Evolutionary conservation across 352 stramenopile genomes (phyloP), one percentile per base, ranked within the genome.

Genomic region (Phytophthora tubulina): DNA sequence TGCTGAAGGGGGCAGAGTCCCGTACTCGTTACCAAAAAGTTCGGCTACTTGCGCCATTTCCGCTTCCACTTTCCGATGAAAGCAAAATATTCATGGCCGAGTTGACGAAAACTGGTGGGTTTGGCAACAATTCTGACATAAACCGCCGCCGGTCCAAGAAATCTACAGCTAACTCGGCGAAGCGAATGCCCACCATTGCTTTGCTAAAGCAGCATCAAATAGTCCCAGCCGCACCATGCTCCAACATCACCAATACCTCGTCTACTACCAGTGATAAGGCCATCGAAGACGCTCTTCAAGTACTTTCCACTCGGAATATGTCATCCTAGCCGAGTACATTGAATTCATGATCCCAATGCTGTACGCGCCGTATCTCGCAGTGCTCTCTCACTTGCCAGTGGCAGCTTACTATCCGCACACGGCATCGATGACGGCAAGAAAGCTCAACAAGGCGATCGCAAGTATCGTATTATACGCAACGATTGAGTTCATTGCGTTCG

Each of bases 401-500:
- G 45, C 45, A 31, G 36, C 36, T 31, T 66, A 58, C 9, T 66
- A 66, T 21, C 46, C 58, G 3, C 32, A 58, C 35, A 50, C 58
- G 27, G 35, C 48, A 6, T 59, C 35, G 1, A 67, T 52, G 48
- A 38, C 59, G 6, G 2, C 21, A 3, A 4, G 14, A 7, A 36
- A 67, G 21, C 17, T 67, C 7, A 21, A 49, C 2, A 4, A 9
- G 1, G 38, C 27, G 15, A 30, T 59, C 5, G 32, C 21, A 8
- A 70, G 59, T 3, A 55, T 71, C 13, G 13, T 67, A 13, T n/a
- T 65, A 2, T 75, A 70, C 44, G 53, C 45, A 2, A 21, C 30
- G 41, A 56, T 75, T 14, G 67, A 79, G 31, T 32, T 59, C 51
- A 35, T 46, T 6, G 27, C 48, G 0, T 63, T 75, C 4, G 32